Conservation (phyloP, 1,284 basidiomycete genomes). For the Cystobasidium slooffiae region DNA sequence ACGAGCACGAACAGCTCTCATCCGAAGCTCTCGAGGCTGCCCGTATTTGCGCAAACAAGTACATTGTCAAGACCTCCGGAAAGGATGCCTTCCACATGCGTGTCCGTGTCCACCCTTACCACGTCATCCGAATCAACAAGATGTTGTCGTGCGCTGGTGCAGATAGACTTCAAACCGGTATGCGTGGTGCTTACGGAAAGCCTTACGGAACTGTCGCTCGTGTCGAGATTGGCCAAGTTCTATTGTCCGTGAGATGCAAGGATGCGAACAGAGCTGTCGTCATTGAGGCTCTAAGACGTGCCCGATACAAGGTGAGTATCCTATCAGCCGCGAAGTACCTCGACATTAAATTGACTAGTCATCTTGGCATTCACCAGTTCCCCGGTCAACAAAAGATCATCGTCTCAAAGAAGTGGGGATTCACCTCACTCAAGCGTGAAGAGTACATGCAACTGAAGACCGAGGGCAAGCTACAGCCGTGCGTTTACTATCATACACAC, state of each 20-base stretch:
- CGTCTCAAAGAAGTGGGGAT: conserved; percentile 71
- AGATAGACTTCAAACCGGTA: conserved; percentile 97
- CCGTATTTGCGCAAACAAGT: conserved; percentile 99
- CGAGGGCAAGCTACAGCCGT: conserved; percentile 61
- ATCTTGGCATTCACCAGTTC: conserved; percentile 64
- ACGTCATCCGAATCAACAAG: conserved; percentile 99
- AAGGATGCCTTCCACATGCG: conserved; percentile 99
- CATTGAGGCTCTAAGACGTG: conserved; percentile 94
- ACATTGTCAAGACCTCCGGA: conserved; percentile 95
- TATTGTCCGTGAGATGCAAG: conserved; percentile 93
- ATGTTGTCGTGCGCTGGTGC: conserved; percentile 99
- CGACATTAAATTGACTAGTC: neutral
- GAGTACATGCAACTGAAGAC: conserved; percentile 88
- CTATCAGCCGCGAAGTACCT: neutral
- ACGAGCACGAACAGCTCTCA: conserved; percentile 97
- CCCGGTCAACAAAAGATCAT: conserved; percentile 99
- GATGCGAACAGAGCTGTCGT: conserved; percentile 85
- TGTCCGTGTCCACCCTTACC: conserved; percentile 97
- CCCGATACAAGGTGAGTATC: conserved; percentile 77
- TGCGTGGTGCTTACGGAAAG: conserved; percentile 99
- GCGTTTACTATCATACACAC: neutral
- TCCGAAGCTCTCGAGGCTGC: conserved; percentile 97
- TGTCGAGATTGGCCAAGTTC: conserved; percentile 96
- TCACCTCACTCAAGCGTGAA: conserved; percentile 91
- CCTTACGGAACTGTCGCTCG: conserved; percentile 94